These are phyloP conservation scores for Ophiostoma himal-ulmi DNA, from an alignment of 2,329 filamentous ascomycete genomes.

Conservation along the genomic window DNA sequence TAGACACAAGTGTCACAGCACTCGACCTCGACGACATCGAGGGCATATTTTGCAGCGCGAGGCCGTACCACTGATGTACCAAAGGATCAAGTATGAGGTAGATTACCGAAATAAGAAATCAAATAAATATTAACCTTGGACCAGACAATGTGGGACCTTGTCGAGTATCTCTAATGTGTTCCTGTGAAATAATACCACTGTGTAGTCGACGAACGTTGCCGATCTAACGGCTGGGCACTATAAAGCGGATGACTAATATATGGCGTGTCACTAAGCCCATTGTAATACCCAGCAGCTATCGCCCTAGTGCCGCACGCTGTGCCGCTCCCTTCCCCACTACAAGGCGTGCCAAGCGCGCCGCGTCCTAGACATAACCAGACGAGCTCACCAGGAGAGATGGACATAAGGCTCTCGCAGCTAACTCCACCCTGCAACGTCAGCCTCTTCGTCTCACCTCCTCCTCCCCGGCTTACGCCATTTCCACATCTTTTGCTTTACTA, in stretches of 20 bases:
- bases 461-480: neutral
- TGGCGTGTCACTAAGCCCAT: neutral
- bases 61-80: too few relatives aligned
- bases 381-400: neutral
- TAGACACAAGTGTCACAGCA: neutral
- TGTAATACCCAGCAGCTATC: neutral
- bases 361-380: neutral
- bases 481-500: neutral
- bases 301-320: slow-evolving; percentile 5
- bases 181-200: too few relatives aligned
- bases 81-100: too few relatives aligned
- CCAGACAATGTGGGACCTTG: too few relatives aligned
- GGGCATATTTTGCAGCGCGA: neutral
- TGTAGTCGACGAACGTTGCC: too few relatives aligned
- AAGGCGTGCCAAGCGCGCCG: slow-evolving; percentile 4
- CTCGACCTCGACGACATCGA: neutral
- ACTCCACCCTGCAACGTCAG: slow-evolving; percentile 10
- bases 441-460: neutral
- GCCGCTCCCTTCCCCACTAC: neutral
- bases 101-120: too few relatives aligned
- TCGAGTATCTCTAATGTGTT: too few relatives aligned
- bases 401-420: neutral
- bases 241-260: neutral
- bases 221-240: neutral
- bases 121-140: too few relatives aligned